Conservation (phyloP, 345 rosid species). For the Raphanus sativus region DNA sequence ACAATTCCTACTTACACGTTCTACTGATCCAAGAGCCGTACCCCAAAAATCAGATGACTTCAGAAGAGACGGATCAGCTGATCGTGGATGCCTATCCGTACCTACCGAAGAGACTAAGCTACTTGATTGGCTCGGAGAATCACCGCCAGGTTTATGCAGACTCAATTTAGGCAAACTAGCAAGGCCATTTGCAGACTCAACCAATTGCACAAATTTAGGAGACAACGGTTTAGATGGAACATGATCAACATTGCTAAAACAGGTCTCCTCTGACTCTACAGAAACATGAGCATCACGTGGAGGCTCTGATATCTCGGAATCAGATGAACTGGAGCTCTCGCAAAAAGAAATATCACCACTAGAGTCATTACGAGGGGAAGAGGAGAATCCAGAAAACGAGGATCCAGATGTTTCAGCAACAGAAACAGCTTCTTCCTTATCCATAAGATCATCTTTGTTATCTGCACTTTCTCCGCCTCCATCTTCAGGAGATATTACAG, state of each 20-base stretch:
- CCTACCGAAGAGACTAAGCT: constrained; percentile 29
- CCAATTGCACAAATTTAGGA: constrained; percentile 75
- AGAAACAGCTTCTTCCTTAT: constrained; percentile 47
- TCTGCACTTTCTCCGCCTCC: constrained; percentile 37
- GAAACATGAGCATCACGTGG: constrained; percentile 40
- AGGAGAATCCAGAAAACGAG: constrained; percentile 76
- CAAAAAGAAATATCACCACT: constrained; percentile 70
- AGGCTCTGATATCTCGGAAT: constrained; percentile 51
- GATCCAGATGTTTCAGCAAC: constrained; percentile 55
- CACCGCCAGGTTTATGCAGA: constrained; percentile 35
- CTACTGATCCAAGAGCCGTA: constrained; percentile 44
- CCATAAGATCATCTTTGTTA: constrained; percentile 46
- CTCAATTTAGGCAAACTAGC: constrained; percentile 36
- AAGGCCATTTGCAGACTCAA: constrained; percentile 52
- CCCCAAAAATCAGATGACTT: constrained; percentile 64
- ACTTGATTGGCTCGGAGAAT: constrained; percentile 26
- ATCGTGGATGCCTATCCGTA: constrained; percentile 25
- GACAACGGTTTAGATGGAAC: constrained; percentile 49
- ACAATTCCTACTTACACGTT: constrained; percentile 24
- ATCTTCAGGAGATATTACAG: constrained; percentile 41
- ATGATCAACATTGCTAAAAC: constrained; percentile 37
- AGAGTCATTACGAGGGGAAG: constrained; percentile 55
- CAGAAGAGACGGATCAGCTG: constrained; percentile 33
- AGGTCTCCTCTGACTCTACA: constrained; percentile 39
- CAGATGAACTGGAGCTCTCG: constrained; percentile 67